These are phyloP conservation scores for Mortierella sp. DNA, from an alignment of 371 early-diverging fungal genomes.

Conservation along the genomic window DNA sequence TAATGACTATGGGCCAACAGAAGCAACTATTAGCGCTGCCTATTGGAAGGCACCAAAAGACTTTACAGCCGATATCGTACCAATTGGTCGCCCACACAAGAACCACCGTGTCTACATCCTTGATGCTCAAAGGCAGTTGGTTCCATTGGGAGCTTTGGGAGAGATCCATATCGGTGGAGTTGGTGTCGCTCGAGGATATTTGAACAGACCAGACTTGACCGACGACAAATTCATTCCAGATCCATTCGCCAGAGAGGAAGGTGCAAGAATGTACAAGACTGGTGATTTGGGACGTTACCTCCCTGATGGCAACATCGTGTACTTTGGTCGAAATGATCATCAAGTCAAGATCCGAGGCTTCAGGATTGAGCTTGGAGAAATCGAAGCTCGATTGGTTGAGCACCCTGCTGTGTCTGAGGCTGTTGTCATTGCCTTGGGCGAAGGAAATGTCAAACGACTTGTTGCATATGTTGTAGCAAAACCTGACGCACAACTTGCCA, in stretches of 20 bases:
- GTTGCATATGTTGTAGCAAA: conserved; percentile 23
- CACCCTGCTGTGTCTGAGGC: conserved; percentile 13
- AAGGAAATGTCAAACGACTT: conserved; percentile 11
- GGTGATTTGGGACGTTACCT: conserved; percentile 57
- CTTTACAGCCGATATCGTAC: too few species aligned
- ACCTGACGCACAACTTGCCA: too few species aligned
- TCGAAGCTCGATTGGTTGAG: conserved; percentile 22
- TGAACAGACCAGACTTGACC: conserved; percentile 41
- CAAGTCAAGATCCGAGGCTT: conserved; percentile 62
- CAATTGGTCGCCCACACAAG: too few species aligned
- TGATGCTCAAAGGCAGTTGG: background rate
- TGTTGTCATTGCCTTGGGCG: conserved; percentile 12
- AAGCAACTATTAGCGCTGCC: too few species aligned
- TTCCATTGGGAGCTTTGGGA: conserved; percentile 38
- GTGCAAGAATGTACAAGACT: conserved; percentile 53
- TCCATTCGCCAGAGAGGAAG: conserved; percentile 3
- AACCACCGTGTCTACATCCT: too few species aligned
- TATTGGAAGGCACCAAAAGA: too few species aligned
- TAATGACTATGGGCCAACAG: too few species aligned
- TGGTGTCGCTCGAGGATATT: conserved; percentile 42
- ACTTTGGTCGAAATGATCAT: conserved; percentile 45
- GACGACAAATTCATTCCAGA: conserved; percentile 16
- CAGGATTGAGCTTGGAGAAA: conserved; percentile 62
- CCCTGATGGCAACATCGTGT: conserved; percentile 51
- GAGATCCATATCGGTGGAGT: conserved; percentile 30